Evolutionary conservation across 108 stramenopile genomes (phyloP).

Genomic region (Stephanodiscus triporus): DNA sequence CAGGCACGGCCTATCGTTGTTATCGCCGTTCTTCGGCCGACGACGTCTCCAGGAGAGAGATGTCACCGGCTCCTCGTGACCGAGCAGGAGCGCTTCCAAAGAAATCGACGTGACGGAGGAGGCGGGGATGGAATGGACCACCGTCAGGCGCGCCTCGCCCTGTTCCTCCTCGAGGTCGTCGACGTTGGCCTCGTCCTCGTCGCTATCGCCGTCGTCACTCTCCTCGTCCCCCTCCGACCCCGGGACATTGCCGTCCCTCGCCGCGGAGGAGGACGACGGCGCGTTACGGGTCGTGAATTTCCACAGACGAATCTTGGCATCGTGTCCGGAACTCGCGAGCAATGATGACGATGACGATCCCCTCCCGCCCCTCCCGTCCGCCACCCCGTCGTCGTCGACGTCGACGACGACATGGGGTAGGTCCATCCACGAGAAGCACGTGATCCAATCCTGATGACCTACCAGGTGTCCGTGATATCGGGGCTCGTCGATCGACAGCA

Average conservation of each 20-base stretch:
- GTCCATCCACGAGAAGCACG: slow-evolving; percentile 68
- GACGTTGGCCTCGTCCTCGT: slow-evolving; percentile 53
- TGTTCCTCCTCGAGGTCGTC: slow-evolving; percentile 68
- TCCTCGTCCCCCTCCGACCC: slow-evolving; percentile 7
- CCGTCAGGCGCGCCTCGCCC: slow-evolving; percentile 71
- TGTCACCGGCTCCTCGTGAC: slow-evolving; percentile 87
- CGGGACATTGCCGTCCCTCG: not conserved
- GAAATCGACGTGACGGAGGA: slow-evolving; percentile 52
- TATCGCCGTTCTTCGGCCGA: slow-evolving; percentile 36
- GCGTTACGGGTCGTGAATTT: slow-evolving; percentile 53
- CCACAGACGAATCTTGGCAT: slow-evolving; percentile 87
- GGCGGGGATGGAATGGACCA: slow-evolving; percentile 26
- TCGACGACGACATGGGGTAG: slow-evolving; percentile 5
- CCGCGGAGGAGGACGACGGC: not conserved
- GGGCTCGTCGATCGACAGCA: slow-evolving; percentile 15
- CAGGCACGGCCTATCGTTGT: slow-evolving; percentile 59
- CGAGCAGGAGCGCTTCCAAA: slow-evolving; percentile 83
- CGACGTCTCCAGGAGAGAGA: slow-evolving; percentile 62
- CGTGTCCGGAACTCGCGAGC: slow-evolving; percentile 84
- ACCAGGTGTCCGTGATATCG: slow-evolving; percentile 55
- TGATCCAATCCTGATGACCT: slow-evolving; percentile 91
- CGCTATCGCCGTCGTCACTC: slow-evolving; percentile 36
- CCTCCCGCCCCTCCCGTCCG: not conserved
- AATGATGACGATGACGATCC: slow-evolving; percentile 21
- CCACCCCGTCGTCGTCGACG: slow-evolving; percentile 18